phyloP scores from a whole-genome alignment of 192 early-diverging fungal genomes.

The Backusella tuberculispora region DNA sequence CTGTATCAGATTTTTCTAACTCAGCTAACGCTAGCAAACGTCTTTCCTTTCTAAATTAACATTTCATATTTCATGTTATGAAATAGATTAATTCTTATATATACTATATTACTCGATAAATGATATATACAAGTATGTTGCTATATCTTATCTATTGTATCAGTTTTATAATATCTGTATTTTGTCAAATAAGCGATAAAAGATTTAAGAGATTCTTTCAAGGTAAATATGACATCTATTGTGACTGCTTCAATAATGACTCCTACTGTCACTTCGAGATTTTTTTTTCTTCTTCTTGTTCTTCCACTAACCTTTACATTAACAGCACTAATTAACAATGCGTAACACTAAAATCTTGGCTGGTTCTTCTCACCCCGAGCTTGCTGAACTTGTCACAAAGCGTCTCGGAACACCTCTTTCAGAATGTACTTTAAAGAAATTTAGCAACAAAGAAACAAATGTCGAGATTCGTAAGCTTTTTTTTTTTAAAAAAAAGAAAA shows the following conservation, averaged over 20 bases:
- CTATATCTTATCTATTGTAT: no score
- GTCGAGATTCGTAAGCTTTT: slow-evolving; percentile 75
- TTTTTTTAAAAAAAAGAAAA: neutral
- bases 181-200: no score
- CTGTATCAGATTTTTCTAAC: no score
- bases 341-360: slow-evolving; percentile 92
- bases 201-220: no score
- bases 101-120: no score
- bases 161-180: no score
- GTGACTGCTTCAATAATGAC: neutral
- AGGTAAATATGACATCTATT: neutral
- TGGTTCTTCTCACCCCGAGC: slow-evolving; percentile 91
- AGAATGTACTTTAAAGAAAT: slow-evolving; percentile 78
- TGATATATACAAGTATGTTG: no score
- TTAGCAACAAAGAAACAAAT: slow-evolving; percentile 92
- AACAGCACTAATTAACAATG: slow-evolving; percentile 47
- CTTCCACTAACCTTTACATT: neutral
- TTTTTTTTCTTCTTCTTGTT: neutral
- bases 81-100: no score
- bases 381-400: slow-evolving; percentile 78
- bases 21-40: no score
- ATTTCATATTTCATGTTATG: no score
- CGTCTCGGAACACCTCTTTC: slow-evolving; percentile 79
- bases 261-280: neutral
- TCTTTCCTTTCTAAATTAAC: no score